Evolutionary conservation across 257 asterid genomes (phyloP).

Genomic region (Parsonsia alboflavescens): DNA sequence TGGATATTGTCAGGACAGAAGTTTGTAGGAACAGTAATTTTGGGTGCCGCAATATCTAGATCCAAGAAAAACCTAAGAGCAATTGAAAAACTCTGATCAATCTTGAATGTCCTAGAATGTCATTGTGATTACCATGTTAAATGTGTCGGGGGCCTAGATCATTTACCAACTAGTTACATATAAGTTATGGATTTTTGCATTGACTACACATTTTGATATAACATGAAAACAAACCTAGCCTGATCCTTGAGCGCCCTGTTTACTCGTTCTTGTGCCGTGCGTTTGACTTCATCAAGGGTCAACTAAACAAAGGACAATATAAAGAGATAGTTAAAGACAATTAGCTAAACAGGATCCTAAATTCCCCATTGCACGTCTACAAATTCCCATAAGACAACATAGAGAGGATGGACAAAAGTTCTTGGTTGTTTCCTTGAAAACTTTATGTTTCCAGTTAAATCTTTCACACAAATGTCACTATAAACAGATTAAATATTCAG

Average conservation of each 20-base stretch:
- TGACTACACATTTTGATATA: too few species aligned
- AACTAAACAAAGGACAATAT: conserved; percentile 36
- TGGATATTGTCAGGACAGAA: conserved; percentile 70
- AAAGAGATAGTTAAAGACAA: conserved; percentile 1
- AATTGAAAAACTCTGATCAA: conserved; percentile 15
- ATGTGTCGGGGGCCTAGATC: too few species aligned
- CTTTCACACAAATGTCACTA: not conserved
- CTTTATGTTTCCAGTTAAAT: too few species aligned
- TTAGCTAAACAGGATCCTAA: not conserved
- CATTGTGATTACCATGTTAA: not conserved
- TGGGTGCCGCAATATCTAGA: conserved; percentile 97
- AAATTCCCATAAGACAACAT: not conserved
- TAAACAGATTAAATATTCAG: not conserved
- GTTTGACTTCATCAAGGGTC: conserved; percentile 93
- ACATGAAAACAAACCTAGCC: conserved; percentile 50
- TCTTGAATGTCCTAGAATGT: not conserved
- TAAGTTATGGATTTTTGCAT: too few species aligned
- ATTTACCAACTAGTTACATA: too few species aligned
- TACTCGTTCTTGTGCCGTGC: conserved; percentile 86
- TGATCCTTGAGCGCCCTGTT: conserved; percentile 78
- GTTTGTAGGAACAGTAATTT: conserved; percentile 86
- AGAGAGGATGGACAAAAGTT: not conserved
- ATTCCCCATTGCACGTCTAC: not conserved
- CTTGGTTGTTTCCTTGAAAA: not conserved
- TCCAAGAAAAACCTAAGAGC: conserved; percentile 78